A percentile compares a stretch with the other conserved stretches of the same genome.
phyloP scores from a whole-genome alignment of 2,329 filamentous ascomycete genomes.

The Talaromyces sp. region DNA sequence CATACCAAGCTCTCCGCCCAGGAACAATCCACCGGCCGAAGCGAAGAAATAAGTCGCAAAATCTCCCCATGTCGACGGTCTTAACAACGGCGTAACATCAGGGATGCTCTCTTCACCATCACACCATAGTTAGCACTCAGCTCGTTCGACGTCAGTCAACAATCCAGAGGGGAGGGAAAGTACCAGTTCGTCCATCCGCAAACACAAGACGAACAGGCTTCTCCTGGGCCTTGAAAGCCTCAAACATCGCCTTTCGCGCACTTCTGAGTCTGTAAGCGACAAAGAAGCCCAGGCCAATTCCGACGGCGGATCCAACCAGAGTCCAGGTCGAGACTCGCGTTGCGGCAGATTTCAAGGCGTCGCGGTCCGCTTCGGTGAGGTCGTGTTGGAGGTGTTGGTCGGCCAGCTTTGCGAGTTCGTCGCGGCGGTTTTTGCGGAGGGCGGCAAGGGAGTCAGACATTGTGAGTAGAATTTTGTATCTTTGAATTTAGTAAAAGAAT shows the following conservation, averaged over 20 bases:
- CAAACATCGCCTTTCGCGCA: constrained; percentile 57
- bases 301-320: constrained; percentile 56
- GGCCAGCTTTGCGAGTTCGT: constrained; percentile 54
- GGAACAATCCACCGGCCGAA: constrained; percentile 57
- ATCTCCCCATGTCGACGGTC: constrained; percentile 58
- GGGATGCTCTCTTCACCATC: constrained; percentile 55
- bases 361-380: constrained; percentile 56
- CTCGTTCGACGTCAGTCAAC: background rate
- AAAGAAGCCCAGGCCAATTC: constrained; percentile 57
- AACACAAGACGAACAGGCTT: constrained; percentile 62
- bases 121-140: background rate
- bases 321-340: constrained; percentile 54
- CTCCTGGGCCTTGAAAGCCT: constrained; percentile 58
- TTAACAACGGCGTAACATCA: constrained; percentile 56
- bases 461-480: background rate
- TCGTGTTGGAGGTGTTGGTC: constrained; percentile 59
- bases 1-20: constrained; percentile 57
- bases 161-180: too few species aligned
- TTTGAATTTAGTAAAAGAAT: background rate
- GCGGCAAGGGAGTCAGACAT: constrained; percentile 46
- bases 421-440: constrained; percentile 45
- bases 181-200: constrained; percentile 57
- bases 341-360: constrained; percentile 55
- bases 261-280: constrained; percentile 56
- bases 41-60: constrained; percentile 62